These are phyloP conservation scores for Cyberlindnera lachancei DNA, from an alignment of 805 yeast species.

Conservation along the genomic window DNA sequence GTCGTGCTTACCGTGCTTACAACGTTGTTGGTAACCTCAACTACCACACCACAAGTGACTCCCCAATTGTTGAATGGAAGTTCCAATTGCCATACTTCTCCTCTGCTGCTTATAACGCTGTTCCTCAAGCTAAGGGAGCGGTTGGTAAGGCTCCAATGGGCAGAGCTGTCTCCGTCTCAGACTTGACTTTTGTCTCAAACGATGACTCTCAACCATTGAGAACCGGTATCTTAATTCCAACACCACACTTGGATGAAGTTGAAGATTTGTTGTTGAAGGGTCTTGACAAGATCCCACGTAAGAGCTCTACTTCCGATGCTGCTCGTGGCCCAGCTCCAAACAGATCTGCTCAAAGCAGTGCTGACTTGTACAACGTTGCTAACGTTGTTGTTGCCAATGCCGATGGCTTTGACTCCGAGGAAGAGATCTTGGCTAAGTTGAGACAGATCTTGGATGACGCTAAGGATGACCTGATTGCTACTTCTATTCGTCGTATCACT, in stretches of 20 bases:
- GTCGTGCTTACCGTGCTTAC: constrained; percentile 97
- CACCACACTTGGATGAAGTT: constrained; percentile 78
- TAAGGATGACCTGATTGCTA: constrained; percentile 59
- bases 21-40: constrained; percentile 72
- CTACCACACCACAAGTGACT: constrained; percentile 46
- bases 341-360: constrained; percentile 27
- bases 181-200: constrained; percentile 77
- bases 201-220: constrained; percentile 61
- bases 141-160: constrained; percentile 44
- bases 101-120: constrained; percentile 68
- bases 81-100: constrained; percentile 74
- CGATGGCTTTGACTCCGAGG: constrained; percentile 70
- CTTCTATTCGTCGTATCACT: constrained; percentile 86
- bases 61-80: constrained; percentile 79
- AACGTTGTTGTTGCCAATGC: constrained; percentile 69
- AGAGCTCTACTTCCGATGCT: constrained; percentile 26
- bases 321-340: constrained; percentile 41
- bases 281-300: constrained; percentile 56
- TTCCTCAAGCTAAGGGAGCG: constrained; percentile 41
- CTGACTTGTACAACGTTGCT: constrained; percentile 65
- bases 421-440: constrained; percentile 56
- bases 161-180: constrained; percentile 90
- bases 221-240: constrained; percentile 78
- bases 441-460: constrained; percentile 57
- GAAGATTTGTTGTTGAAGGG: constrained; percentile 78